Percentiles rank a stretch among this genome's conserved stretches.
Conservation (phyloP, 371 early-diverging fungal species). For the Actinomucor elegans region DNA sequence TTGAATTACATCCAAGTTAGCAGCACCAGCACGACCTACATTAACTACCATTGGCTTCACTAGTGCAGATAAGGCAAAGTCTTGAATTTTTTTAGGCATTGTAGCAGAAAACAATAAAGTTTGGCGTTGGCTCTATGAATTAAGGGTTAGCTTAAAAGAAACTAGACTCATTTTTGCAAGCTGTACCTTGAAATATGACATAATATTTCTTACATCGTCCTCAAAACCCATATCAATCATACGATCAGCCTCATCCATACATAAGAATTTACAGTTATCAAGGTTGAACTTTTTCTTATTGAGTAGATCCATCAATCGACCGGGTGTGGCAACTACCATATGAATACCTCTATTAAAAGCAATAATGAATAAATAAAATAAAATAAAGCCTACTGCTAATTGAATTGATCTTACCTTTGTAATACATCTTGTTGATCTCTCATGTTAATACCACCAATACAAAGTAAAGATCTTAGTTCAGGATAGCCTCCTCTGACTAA, state of each 20-base stretch:
- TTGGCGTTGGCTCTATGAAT: slow-evolving; percentile 66
- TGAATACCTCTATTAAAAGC: slow-evolving; percentile 61
- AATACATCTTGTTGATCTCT: slow-evolving; percentile 78
- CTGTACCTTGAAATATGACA: slow-evolving; percentile 84
- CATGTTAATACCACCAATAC: slow-evolving; percentile 96
- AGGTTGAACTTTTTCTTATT: slow-evolving; percentile 83
- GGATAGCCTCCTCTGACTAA: slow-evolving; percentile 71
- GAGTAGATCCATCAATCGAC: slow-evolving; percentile 85
- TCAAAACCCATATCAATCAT: slow-evolving; percentile 99
- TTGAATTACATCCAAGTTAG: slow-evolving; percentile 97
- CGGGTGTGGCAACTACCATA: slow-evolving; percentile 95
- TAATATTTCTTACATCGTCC: slow-evolving; percentile 90
- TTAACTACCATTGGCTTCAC: slow-evolving; percentile 94
- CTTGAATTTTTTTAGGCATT: slow-evolving; percentile 97
- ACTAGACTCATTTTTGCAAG: neutral
- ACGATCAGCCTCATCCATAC: slow-evolving; percentile 98
- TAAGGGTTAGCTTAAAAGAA: neutral
- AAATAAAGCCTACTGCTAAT: no score
- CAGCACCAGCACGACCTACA: slow-evolving; percentile 98
- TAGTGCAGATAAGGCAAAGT: slow-evolving; percentile 88
- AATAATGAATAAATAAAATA: no score
- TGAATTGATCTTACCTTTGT: slow-evolving; percentile 40
- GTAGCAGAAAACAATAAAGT: slow-evolving; percentile 95
- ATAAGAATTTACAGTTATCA: slow-evolving; percentile 80
- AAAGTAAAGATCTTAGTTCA: slow-evolving; percentile 74